Evolutionary conservation across 2,329 filamentous ascomycete species (phyloP).

Genomic region (Zelopaecilomyces penicillatus): DNA sequence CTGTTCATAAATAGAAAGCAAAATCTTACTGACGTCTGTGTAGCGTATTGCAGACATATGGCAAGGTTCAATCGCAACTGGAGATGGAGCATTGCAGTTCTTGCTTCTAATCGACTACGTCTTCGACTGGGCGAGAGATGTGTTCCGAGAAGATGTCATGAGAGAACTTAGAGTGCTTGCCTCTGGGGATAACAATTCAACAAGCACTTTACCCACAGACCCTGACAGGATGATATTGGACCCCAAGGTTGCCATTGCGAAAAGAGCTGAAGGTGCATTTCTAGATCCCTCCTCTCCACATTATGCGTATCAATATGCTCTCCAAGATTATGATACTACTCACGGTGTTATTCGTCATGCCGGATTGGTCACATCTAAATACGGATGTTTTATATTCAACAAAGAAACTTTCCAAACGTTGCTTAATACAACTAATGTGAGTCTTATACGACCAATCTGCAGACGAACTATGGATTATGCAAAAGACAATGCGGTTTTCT

Average conservation of each 20-base stretch:
- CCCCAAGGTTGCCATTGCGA: neutral
- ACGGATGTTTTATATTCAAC: neutral
- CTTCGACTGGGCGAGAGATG: conserved; percentile 15
- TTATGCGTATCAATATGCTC: neutral
- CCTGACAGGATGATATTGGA: neutral
- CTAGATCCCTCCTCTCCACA: neutral
- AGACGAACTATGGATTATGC: too few relatives aligned
- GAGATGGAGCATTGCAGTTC: conserved; percentile 12
- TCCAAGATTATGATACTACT: neutral
- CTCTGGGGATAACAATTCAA: neutral
- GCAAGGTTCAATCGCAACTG: conserved; percentile 6
- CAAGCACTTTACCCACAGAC: neutral
- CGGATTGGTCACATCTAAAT: neutral
- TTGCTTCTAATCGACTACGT: conserved; percentile 16
- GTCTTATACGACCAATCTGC: too few relatives aligned
- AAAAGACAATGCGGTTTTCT: too few relatives aligned
- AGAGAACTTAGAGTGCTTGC: conserved; percentile 1
- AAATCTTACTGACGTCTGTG: too few relatives aligned
- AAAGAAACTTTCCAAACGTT: too few relatives aligned
- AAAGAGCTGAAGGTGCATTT: neutral
- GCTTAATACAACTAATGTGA: too few relatives aligned
- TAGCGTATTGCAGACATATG: conserved; percentile 7
- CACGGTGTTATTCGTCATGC: neutral
- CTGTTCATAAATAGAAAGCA: too few relatives aligned
- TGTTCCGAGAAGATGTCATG: conserved; percentile 10